Base-by-base conservation (phyloP, 768 basidiomycete species). In the Boletus speciosus region DNA sequence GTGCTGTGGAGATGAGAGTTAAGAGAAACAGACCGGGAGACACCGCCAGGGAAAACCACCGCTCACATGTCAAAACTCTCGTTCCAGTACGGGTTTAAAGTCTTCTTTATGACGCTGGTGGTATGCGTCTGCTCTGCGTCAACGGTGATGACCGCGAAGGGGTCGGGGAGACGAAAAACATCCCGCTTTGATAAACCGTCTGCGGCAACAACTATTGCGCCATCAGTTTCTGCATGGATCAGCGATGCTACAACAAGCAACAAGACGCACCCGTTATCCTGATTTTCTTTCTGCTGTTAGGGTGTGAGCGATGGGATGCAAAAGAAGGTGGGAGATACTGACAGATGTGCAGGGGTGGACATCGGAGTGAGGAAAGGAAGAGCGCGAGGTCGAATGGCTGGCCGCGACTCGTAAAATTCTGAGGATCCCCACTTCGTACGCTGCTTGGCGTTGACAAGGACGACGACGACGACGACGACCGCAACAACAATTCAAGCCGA, bases 61-160 rank as follows among this genome's bases (percentile, higher is more conserved):
- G 69, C 88, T 65, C 57, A 96, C 95, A 99, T 88, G 68, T 98
- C 96, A 71, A 99, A 98, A 67, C 89, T 90, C 76, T 98, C 96
- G 68, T 93, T 96, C 94, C 94, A 97, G 72, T 96, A 95, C 0
- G 94, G 90, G 72, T 93, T 94, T 44, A 94, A 73, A 0, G 92
- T 93, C 75, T 92, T 95, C 79, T 93, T 98, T 66, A 98, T 97
- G 32, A 96, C 96, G 52, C 90, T 92, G 15, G 95, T 98, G 1
- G 96, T 96, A 61, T 93, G 89, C 0, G 95, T 98, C 72, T 98
- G 95, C 71, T 97, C 94, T 4, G 93, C 93, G 62, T 99, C 97
- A 40, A 98, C 94, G 21, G 96, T 98, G 71, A 99, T 89, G 65
- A 99, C 94, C 6, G 97, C 96, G 69, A 98, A 98, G 5, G 97